phyloP scores from a whole-genome alignment of 306 rosid species.

The Clitoria ternatea region DNA sequence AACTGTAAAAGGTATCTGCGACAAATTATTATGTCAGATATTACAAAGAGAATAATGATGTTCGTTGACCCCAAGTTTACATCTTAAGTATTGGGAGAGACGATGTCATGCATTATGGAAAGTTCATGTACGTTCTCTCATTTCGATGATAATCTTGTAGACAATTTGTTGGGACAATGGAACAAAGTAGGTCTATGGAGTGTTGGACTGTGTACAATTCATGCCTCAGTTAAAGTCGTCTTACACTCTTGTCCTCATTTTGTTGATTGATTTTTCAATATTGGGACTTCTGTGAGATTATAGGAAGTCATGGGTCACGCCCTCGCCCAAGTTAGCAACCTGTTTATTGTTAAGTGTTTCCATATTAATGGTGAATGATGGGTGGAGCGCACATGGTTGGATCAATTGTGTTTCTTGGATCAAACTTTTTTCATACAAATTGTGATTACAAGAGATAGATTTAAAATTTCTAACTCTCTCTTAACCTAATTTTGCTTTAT shows the following conservation, averaged over 20 bases:
- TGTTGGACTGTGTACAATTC: background rate
- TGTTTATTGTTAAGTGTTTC: too few relatives aligned
- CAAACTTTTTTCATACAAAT: too few relatives aligned
- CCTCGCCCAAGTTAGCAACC: too few relatives aligned
- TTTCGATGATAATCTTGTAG: background rate
- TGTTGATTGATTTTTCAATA: background rate
- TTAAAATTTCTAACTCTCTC: too few relatives aligned
- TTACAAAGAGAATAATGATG: background rate
- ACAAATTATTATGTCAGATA: background rate
- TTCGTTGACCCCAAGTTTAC: background rate
- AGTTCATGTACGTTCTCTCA: background rate
- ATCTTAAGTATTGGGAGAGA: background rate
- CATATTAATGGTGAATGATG: too few relatives aligned
- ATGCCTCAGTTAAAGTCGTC: background rate
- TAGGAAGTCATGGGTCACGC: too few relatives aligned
- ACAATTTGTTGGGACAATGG: background rate
- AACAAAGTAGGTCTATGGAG: background rate
- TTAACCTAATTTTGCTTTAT: too few relatives aligned
- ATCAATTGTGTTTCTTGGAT: too few relatives aligned
- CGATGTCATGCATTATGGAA: background rate
- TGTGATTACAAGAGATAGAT: too few relatives aligned
- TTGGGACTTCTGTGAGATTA: background rate
- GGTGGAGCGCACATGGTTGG: too few relatives aligned
- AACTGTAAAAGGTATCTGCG: background rate
- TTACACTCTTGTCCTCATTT: background rate